Conservation (phyloP, 2,329 filamentous ascomycete genomes). For the Claviceps spartinae region DNA sequence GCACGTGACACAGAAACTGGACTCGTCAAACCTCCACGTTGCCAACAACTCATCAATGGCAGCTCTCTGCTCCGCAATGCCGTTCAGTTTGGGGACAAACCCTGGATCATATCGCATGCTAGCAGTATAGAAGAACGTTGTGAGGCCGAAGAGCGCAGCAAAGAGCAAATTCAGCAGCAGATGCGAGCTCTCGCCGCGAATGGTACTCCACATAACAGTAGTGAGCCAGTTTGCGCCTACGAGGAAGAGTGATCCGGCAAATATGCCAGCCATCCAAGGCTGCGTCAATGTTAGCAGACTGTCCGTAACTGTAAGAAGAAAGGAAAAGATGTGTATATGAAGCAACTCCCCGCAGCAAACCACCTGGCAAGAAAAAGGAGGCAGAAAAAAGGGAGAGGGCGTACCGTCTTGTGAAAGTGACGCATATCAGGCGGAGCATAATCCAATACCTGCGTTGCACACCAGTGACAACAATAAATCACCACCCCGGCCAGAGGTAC, state of each 20-base stretch:
- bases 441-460: conserved; percentile 62
- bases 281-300: conserved; percentile 17
- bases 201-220: conserved; percentile 46
- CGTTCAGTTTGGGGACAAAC: conserved; percentile 80
- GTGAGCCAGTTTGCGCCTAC: conserved; percentile 64
- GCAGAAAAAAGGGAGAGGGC: conserved; percentile 15
- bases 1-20: conserved; percentile 86
- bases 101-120: conserved; percentile 85
- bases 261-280: conserved; percentile 90
- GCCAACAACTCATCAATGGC: conserved; percentile 78
- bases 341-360: background rate
- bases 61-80: conserved; percentile 78
- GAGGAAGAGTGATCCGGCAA: conserved; percentile 74
- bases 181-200: conserved; percentile 26
- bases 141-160: conserved; percentile 47
- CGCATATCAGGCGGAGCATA: conserved; percentile 83
- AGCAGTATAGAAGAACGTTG: conserved; percentile 72
- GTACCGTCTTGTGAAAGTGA: conserved; percentile 74
- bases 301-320: too few relatives aligned
- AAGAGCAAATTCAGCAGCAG: conserved; percentile 73
- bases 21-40: conserved; percentile 81
- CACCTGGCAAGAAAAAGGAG: background rate
- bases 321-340: too few relatives aligned
- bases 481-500: conserved; percentile 56
- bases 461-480: conserved; percentile 61